phyloP scores from a whole-genome alignment of 1,139 yeast species.

The Yamadazyma aaseri region DNA sequence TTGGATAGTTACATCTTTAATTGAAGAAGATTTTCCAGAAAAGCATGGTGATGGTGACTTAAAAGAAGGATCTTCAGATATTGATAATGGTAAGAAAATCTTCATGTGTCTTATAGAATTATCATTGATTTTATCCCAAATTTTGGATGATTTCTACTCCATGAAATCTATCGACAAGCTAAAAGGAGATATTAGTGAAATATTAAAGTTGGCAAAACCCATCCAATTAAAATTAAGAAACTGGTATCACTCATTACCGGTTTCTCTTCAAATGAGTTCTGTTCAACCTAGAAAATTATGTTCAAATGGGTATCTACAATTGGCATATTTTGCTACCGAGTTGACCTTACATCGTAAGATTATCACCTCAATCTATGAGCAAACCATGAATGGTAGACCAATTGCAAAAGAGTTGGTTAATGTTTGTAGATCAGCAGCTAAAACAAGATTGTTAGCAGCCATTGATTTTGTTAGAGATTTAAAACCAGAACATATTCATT shows the following conservation, averaged over 20 bases:
- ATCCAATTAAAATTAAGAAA: conserved; percentile 72
- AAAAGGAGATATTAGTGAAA: conserved; percentile 54
- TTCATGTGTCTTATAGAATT: conserved; percentile 70
- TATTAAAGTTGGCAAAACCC: conserved; percentile 78
- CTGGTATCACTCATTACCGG: conserved; percentile 84
- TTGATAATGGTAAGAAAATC: conserved; percentile 67
- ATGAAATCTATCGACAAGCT: conserved; percentile 60
- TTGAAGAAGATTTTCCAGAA: conserved; percentile 76
- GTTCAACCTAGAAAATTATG: conserved; percentile 61
- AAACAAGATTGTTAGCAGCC: conserved; percentile 75
- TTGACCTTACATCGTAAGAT: conserved; percentile 81
- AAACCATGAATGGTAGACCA: conserved; percentile 33
- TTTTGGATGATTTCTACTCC: conserved; percentile 67
- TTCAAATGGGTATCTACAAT: conserved; percentile 72
- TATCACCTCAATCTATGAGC: conserved; percentile 54
- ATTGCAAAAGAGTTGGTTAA: conserved; percentile 58
- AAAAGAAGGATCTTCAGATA: conserved; percentile 65
- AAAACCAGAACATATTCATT: conserved; percentile 77
- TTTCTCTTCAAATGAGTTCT: conserved; percentile 62
- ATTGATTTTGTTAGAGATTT: conserved; percentile 75
- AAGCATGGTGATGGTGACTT: conserved; percentile 56
- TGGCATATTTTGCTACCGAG: conserved; percentile 87
- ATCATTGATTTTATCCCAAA: conserved; percentile 69
- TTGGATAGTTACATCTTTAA: conserved; percentile 65
- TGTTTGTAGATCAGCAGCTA: conserved; percentile 84